phyloP scores from a whole-genome alignment of 1,284 basidiomycete genomes.

The Takashimella tepidaria region DNA sequence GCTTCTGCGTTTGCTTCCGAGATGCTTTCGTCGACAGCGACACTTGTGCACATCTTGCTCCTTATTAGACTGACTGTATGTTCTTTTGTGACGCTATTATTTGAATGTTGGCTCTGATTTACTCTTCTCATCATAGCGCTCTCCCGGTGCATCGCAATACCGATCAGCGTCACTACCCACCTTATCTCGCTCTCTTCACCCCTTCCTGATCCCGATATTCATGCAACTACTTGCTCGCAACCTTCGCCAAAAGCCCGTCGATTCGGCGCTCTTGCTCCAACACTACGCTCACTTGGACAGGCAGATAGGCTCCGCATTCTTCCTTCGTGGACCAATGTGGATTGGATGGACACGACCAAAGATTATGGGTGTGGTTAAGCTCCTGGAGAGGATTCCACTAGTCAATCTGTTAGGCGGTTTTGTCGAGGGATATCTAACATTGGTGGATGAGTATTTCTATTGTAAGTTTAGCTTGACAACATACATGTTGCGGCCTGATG shows the following conservation, averaged over 20 bases:
- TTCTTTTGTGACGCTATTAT: background rate
- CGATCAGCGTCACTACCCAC: constrained; percentile 31
- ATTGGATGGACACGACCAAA: constrained; percentile 76
- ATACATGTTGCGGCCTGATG: no score
- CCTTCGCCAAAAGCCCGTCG: constrained; percentile 22
- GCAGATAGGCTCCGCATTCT: constrained; percentile 69
- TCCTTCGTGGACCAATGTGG: constrained; percentile 86
- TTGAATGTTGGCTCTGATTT: no score
- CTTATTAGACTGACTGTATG: constrained; percentile 27
- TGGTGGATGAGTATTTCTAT: constrained; percentile 94
- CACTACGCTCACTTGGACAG: constrained; percentile 79
- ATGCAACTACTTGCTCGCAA: constrained; percentile 33
- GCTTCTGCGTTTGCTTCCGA: constrained; percentile 32
- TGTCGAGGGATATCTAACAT: constrained; percentile 81
- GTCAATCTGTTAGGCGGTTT: constrained; percentile 70
- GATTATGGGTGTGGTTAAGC: constrained; percentile 58
- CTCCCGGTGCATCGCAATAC: constrained; percentile 9
- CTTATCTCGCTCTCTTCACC: constrained; percentile 30
- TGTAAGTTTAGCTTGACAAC: constrained; percentile 52
- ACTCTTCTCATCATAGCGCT: constrained; percentile 2
- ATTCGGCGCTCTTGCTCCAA: constrained; percentile 29
- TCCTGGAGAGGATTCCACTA: constrained; percentile 61
- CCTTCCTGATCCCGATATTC: constrained; percentile 35
- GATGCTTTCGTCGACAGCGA: constrained; percentile 29
- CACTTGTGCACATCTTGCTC: constrained; percentile 58